These are phyloP conservation scores for Fraxinus quadrangulata DNA, from an alignment of 257 asterid genomes.

Conservation along the genomic window DNA sequence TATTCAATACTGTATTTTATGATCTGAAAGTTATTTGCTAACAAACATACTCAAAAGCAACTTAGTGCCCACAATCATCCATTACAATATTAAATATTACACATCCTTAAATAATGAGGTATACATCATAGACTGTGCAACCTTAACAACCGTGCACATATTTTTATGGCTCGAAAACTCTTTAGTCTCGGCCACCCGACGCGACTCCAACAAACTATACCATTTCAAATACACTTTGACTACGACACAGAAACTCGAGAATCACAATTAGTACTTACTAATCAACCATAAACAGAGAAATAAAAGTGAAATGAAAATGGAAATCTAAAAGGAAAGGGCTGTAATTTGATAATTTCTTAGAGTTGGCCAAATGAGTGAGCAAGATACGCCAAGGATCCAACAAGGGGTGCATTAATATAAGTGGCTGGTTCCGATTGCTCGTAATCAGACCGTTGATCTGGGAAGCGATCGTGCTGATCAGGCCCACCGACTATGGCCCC, in stretches of 20 bases:
- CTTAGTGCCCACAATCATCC: not conserved
- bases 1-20: too few relatives aligned
- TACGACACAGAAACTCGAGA: not conserved
- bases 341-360: conserved; percentile 21
- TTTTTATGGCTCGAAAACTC: conserved; percentile 27
- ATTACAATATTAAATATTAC: not conserved
- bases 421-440: conserved; percentile 98
- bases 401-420: conserved; percentile 90
- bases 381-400: conserved; percentile 78
- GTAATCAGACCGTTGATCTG: conserved; percentile 80
- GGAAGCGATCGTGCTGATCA: conserved; percentile 74
- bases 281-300: not conserved
- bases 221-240: not conserved
- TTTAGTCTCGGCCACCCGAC: conserved; percentile 26
- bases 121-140: conserved; percentile 4
- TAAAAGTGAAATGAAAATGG: not conserved
- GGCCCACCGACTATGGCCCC: conserved; percentile 98
- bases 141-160: conserved; percentile 27
- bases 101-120: not conserved
- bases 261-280: not conserved
- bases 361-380: conserved; percentile 97
- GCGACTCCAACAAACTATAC: not conserved
- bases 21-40: not conserved
- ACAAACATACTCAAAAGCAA: not conserved
- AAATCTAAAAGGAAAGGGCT: not conserved